Base-by-base conservation (phyloP, 2,329 filamentous ascomycete species). In the Cladorrhinum sp. region DNA sequence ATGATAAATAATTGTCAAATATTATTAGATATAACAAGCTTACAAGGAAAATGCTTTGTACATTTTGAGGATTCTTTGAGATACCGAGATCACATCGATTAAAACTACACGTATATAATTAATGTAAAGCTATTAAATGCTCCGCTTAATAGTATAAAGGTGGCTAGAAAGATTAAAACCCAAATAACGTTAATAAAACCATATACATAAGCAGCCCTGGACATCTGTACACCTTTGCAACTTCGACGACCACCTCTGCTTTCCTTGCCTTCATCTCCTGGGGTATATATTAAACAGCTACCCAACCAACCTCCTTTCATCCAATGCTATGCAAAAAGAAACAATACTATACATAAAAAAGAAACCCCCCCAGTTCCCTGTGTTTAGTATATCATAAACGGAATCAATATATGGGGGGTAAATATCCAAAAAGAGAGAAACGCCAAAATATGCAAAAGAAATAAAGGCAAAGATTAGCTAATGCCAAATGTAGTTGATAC, bases 271-370 rank as follows among this genome's bases (percentile, higher is more conserved):
- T 27, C 5, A 22, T 25, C 13, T 24, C 32, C 32, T 3, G 3
- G 12, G 32, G 32, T 8, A 13, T 36, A 13, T 36, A 36, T 36
- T 13, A 36, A 13, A 36, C 32, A 13, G 32, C 16, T 36, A 36
- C 32, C 32, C 32, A 36, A 36, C 3, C 3, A 36, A 36, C 41
- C 41, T 20, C 18, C 41, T 22, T 18, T 20, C 18, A 45, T 45
- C 41, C 41, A 45, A 55, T 41, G 32, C 52, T 41, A 55, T 55
- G 52, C 52, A 53, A 53, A 53, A 23, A 36, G 6, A 53, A 22
- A 36, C 22, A 54, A 54, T 20, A 53, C n/a, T 45, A 22, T 20
- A 45, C 3, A 45, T 9, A 18, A 18, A 20, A 45, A 18, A 18
- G 3, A 45, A 45, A 18, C 8, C 36, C 36, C 3, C 36, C 12